Evolutionary conservation across 2,329 filamentous ascomycete species (phyloP).

Genomic region (Calonectria multiphialidica): DNA sequence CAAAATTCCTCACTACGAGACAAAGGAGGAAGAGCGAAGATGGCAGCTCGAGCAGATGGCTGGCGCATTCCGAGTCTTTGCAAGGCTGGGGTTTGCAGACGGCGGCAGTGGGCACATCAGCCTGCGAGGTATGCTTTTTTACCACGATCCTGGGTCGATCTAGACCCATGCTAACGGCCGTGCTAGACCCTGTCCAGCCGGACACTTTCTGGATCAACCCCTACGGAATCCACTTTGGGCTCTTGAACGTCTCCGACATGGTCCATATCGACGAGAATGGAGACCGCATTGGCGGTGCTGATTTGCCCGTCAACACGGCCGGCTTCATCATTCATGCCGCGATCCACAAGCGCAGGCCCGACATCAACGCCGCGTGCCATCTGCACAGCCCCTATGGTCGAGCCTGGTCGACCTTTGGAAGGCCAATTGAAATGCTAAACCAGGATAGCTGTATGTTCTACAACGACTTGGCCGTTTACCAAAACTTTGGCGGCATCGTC

Average conservation of each 20-base stretch:
- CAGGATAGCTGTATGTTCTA: conserved; percentile 75
- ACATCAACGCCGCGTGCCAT: conserved; percentile 76
- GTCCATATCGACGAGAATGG: conserved; percentile 72
- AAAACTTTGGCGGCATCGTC: conserved; percentile 61
- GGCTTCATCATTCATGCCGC: conserved; percentile 78
- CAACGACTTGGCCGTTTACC: conserved; percentile 71
- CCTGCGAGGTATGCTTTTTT: conserved; percentile 39
- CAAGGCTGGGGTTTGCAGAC: conserved; percentile 58
- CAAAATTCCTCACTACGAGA: conserved; percentile 34
- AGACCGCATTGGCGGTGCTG: conserved; percentile 69
- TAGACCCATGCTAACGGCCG: conserved; percentile 17
- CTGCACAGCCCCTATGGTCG: conserved; percentile 73
- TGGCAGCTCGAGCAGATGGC: conserved; percentile 56
- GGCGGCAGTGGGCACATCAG: conserved; percentile 62
- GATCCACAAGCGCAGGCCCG: conserved; percentile 71
- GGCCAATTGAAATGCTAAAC: conserved; percentile 75
- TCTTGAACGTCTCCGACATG: conserved; percentile 75
- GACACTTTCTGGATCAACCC: conserved; percentile 64
- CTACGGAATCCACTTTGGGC: conserved; percentile 73
- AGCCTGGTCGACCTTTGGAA: conserved; percentile 74
- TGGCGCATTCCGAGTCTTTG: conserved; percentile 61
- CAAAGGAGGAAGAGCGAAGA: conserved; percentile 37
- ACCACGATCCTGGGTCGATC: not conserved
- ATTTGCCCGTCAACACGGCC: conserved; percentile 73
- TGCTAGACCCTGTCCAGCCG: conserved; percentile 46